These are phyloP conservation scores for Cryptococcus sp. DNA, from an alignment of 1,284 basidiomycete species.

Conservation along the genomic window DNA sequence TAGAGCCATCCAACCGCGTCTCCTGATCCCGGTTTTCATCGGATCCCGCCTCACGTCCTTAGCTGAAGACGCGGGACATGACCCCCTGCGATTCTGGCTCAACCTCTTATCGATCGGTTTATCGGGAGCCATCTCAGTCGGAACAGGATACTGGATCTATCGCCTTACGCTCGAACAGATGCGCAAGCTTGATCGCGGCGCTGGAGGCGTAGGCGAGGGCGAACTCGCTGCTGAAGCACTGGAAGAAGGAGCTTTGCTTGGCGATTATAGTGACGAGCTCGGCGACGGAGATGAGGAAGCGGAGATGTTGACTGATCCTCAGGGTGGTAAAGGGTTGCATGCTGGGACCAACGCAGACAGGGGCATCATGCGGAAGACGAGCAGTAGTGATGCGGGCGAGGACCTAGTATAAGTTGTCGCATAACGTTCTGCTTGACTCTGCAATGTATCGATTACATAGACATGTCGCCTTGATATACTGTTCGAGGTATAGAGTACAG, in stretches of 20 bases:
- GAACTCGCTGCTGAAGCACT: constrained; percentile 43
- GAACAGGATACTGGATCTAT: constrained; percentile 50
- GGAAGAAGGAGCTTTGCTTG: constrained; percentile 42
- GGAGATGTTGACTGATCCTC: constrained; percentile 10
- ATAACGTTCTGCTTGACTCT: too few species aligned
- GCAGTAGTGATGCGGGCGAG: constrained; percentile 9
- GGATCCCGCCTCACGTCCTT: constrained; percentile 50
- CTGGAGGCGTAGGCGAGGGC: constrained; percentile 25
- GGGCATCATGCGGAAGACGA: constrained; percentile 8
- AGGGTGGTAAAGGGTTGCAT: not conserved
- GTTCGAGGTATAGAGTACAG: too few species aligned
- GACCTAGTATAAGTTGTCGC: not conserved
- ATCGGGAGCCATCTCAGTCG: constrained; percentile 36
- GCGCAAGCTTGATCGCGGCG: constrained; percentile 39
- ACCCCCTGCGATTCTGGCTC: constrained; percentile 49
- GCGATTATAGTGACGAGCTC: constrained; percentile 31
- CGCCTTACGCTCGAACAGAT: constrained; percentile 50
- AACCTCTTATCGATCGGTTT: constrained; percentile 46
- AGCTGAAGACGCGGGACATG: constrained; percentile 31
- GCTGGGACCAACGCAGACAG: not conserved
- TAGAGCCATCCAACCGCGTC: constrained; percentile 42
- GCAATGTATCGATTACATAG: too few species aligned
- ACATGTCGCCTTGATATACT: too few species aligned
- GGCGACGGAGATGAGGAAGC: constrained; percentile 28
- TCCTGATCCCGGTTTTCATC: constrained; percentile 51